Conservation (phyloP, 164 flowering plant species). For the Nymphaea thermarum region DNA sequence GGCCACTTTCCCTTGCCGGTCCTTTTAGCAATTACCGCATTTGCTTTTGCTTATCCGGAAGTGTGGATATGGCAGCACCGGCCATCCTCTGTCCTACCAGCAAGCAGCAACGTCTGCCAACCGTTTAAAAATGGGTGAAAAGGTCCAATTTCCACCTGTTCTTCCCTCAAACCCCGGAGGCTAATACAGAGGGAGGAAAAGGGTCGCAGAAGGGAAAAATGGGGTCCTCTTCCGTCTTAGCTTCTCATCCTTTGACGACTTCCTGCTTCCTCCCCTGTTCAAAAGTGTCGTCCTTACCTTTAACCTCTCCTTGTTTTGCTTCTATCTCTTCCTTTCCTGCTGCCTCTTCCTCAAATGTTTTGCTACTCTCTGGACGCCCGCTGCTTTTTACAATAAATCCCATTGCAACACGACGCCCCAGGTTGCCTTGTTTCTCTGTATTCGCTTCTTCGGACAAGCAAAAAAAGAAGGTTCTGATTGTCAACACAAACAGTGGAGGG, state of each 20-base stretch:
- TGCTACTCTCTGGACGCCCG: background rate
- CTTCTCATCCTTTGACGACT: conserved; percentile 13
- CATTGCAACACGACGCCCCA: conserved; percentile 5
- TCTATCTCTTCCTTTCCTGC: conserved; percentile 25
- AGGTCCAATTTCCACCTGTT: background rate
- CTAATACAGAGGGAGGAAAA: background rate
- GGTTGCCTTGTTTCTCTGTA: conserved; percentile 14
- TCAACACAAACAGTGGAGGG: conserved; percentile 89
- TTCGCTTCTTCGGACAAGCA: conserved; percentile 14
- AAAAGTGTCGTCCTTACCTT: conserved; percentile 9
- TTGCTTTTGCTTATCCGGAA: background rate
- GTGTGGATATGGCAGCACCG: background rate
- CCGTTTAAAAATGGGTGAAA: background rate
- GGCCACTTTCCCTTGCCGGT: no score
- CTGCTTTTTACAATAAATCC: conserved; percentile 1
- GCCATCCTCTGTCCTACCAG: background rate
- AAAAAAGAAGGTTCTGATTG: conserved; percentile 85
- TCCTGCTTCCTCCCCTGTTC: conserved; percentile 19
- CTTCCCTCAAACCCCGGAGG: background rate
- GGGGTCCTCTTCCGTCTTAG: background rate
- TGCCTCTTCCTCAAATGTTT: conserved; percentile 1
- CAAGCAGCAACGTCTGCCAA: background rate
- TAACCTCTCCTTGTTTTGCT: conserved; percentile 11
- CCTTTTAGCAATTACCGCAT: background rate
- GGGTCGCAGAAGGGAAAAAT: no score